phyloP scores from a whole-genome alignment of 2,329 filamentous ascomycete genomes.

The Emmonsia crescens region DNA sequence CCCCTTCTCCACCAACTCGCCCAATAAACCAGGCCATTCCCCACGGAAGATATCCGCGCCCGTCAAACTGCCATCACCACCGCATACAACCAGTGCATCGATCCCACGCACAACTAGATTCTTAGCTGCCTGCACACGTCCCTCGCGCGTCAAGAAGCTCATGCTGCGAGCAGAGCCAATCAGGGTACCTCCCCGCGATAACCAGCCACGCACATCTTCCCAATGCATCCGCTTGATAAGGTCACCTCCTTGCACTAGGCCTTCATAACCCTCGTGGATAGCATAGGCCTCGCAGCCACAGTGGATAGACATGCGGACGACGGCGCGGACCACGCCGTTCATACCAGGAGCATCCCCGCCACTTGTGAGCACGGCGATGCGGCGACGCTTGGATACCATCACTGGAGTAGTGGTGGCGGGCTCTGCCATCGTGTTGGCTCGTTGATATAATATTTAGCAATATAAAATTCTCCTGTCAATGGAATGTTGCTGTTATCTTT shows the following conservation, averaged over 20 bases:
- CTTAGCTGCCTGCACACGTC: constrained; percentile 75
- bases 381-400: constrained; percentile 28
- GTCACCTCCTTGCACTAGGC: constrained; percentile 77
- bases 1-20: constrained; percentile 67
- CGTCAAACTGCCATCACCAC: constrained; percentile 90
- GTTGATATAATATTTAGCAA: background rate
- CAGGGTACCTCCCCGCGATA: constrained; percentile 86
- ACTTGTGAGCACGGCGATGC: constrained; percentile 85
- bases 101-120: constrained; percentile 91
- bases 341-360: constrained; percentile 91
- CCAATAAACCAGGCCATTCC: constrained; percentile 81
- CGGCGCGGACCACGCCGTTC: constrained; percentile 81
- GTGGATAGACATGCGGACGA: constrained; percentile 84
- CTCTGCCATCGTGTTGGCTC: background rate
- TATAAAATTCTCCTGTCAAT: background rate
- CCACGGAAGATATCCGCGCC: constrained; percentile 86
- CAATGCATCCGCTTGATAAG: constrained; percentile 81
- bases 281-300: constrained; percentile 69
- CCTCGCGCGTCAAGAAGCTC: constrained; percentile 80
- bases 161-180: constrained; percentile 92
- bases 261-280: constrained; percentile 91
- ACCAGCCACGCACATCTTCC: constrained; percentile 89
- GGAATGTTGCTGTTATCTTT: background rate
- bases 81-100: constrained; percentile 91
- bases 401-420: background rate